Conservation (phyloP, 371 early-diverging fungal genomes). For the Mortierella sp. region DNA sequence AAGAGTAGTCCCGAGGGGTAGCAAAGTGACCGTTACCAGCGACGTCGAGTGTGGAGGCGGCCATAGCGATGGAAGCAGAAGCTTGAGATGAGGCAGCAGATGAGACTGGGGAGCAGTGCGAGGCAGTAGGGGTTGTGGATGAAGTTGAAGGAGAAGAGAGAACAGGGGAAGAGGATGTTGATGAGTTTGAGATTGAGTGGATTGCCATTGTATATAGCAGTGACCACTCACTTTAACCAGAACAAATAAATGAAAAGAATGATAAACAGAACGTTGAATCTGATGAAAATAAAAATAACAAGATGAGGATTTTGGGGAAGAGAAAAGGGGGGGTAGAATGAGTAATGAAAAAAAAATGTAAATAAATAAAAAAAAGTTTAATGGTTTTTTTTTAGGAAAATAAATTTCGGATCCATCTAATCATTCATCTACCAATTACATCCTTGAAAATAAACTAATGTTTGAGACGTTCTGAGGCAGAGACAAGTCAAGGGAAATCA, state of each 20-base stretch:
- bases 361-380: too few species aligned
- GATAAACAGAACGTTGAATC: neutral
- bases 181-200: slow-evolving; percentile 40
- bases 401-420: too few species aligned
- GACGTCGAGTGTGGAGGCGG: slow-evolving; percentile 29
- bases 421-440: too few species aligned
- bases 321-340: neutral
- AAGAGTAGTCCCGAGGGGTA: slow-evolving; percentile 23
- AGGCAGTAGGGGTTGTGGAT: slow-evolving; percentile 27
- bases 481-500: too few species aligned
- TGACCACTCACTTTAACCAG: neutral
- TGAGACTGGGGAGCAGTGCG: slow-evolving; percentile 33
- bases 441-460: too few species aligned
- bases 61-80: slow-evolving; percentile 24
- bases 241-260: neutral
- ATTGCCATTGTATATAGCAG: slow-evolving; percentile 35
- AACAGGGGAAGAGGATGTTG: slow-evolving; percentile 35
- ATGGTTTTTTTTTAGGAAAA: too few species aligned
- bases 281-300: neutral
- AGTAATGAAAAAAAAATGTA: too few species aligned
- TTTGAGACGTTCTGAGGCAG: too few species aligned
- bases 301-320: neutral
- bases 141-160: slow-evolving; percentile 30
- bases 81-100: slow-evolving; percentile 23
- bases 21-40: slow-evolving; percentile 16